Evolutionary conservation across 495 filamentous ascomycete genomes (phyloP).

Genomic region (Penicillium arizonense): DNA sequence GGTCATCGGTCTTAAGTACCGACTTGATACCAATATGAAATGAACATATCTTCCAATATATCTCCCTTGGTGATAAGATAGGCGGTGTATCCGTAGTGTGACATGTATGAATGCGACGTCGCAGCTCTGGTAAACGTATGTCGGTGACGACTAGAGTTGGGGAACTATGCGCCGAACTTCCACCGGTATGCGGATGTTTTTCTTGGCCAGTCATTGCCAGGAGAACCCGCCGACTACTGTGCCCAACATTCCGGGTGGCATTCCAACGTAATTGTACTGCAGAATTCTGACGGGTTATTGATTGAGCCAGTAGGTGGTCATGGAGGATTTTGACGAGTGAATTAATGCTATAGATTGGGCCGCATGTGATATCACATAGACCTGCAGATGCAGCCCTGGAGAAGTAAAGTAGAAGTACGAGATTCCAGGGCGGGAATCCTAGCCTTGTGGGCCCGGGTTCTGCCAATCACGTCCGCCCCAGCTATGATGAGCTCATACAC

Average conservation of each 20-base stretch:
- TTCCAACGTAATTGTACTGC: slow-evolving; percentile 16
- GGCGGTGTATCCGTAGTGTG: too few relatives aligned
- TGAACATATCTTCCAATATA: too few relatives aligned
- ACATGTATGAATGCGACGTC: too few relatives aligned
- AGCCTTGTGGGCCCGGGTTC: neutral
- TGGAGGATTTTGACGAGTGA: too few relatives aligned
- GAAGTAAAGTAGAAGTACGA: neutral
- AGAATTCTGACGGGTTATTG: neutral
- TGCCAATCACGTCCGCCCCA: neutral
- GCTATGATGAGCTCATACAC: slow-evolving; percentile 9
- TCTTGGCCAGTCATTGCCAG: slow-evolving; percentile 21
- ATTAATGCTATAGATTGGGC: neutral
- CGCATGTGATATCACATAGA: neutral
- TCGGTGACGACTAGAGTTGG: too few relatives aligned
- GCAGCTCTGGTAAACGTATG: too few relatives aligned
- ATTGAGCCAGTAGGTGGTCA: neutral
- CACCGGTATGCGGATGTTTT: slow-evolving; percentile 9
- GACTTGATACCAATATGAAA: neutral
- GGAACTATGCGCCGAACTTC: slow-evolving; percentile 5
- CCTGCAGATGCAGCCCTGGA: too few relatives aligned
- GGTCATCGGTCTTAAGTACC: too few relatives aligned
- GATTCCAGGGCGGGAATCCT: neutral
- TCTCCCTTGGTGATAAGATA: too few relatives aligned
- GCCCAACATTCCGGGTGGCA: slow-evolving; percentile 19
- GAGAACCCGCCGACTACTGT: slow-evolving; percentile 20